phyloP scores from a whole-genome alignment of 169 alveolate species.

The Plasmodium fragile region DNA sequence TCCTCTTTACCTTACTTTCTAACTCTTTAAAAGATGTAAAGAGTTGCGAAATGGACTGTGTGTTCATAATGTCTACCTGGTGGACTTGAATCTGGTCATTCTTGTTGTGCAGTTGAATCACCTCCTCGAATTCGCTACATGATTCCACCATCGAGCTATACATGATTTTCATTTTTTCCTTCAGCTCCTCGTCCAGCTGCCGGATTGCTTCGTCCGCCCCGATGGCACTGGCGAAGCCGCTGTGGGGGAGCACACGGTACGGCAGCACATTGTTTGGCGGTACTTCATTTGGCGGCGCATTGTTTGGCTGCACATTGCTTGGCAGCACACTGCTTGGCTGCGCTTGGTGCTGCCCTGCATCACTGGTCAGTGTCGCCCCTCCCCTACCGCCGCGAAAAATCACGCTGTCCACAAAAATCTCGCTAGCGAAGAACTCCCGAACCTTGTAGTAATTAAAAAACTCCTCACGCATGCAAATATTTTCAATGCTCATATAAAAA shows the following conservation, averaged over 20 bases:
- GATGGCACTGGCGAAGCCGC: not conserved
- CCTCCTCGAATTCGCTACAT: constrained; percentile 14
- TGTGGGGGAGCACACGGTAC: not conserved
- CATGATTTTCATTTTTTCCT: constrained; percentile 23
- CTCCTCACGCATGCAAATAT: constrained; percentile 33
- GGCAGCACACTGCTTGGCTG: not conserved
- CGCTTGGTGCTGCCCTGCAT: not conserved
- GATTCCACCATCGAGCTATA: constrained; percentile 26
- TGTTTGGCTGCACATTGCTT: not conserved
- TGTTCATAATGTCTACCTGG: constrained; percentile 44
- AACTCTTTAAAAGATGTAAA: constrained; percentile 31
- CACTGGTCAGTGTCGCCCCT: not conserved
- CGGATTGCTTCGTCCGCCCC: not conserved
- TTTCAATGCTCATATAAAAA: constrained; percentile 10
- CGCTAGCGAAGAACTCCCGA: constrained; percentile 20
- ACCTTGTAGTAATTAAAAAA: constrained; percentile 14
- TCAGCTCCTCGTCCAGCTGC: constrained; percentile 15
- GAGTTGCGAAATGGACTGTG: not conserved
- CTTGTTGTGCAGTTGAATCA: constrained; percentile 14
- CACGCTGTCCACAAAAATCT: constrained; percentile 29
- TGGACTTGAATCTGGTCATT: constrained; percentile 18
- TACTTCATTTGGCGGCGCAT: not conserved
- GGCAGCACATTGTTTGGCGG: not conserved
- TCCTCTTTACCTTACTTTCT: constrained; percentile 29
- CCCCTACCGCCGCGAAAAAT: not conserved